Percentiles rank a stretch among this genome's conserved stretches.
Evolutionary conservation across 441 rosid genomes (phyloP).

Genomic region (Hypseocharis bilobata): DNA sequence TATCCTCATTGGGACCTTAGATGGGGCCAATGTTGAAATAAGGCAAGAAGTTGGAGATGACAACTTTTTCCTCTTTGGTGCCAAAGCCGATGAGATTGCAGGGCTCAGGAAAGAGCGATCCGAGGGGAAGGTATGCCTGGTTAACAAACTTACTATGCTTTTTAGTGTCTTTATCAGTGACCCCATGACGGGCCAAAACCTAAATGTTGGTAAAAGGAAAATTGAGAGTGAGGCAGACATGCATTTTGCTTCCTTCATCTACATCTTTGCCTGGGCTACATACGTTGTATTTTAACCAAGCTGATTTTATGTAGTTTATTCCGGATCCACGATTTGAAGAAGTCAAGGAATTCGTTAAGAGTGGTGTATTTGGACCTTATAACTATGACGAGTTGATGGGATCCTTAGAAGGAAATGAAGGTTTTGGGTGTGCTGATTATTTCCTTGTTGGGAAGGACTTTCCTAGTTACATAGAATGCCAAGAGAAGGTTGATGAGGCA

Average conservation of each 20-base stretch:
- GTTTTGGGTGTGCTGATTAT: conserved; percentile 75
- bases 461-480: conserved; percentile 82
- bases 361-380: conserved; percentile 66
- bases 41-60: conserved; percentile 86
- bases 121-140: conserved; percentile 57
- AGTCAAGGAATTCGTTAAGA: conserved; percentile 55
- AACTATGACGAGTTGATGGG: conserved; percentile 64
- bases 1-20: conserved; percentile 77
- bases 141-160: background rate
- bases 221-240: too few relatives aligned
- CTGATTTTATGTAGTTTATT: conserved; percentile 45
- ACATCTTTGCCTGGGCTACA: background rate
- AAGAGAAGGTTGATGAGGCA: conserved; percentile 73
- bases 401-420: conserved; percentile 86
- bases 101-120: conserved; percentile 78
- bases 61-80: conserved; percentile 90
- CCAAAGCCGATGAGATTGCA: conserved; percentile 73
- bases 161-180: background rate
- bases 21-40: conserved; percentile 97
- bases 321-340: conserved; percentile 82
- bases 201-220: too few relatives aligned
- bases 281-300: conserved; percentile 5
- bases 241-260: background rate
- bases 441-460: conserved; percentile 94
- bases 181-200: background rate